Conservation (phyloP, 352 stramenopile genomes). For the Globisporangium lucens region DNA sequence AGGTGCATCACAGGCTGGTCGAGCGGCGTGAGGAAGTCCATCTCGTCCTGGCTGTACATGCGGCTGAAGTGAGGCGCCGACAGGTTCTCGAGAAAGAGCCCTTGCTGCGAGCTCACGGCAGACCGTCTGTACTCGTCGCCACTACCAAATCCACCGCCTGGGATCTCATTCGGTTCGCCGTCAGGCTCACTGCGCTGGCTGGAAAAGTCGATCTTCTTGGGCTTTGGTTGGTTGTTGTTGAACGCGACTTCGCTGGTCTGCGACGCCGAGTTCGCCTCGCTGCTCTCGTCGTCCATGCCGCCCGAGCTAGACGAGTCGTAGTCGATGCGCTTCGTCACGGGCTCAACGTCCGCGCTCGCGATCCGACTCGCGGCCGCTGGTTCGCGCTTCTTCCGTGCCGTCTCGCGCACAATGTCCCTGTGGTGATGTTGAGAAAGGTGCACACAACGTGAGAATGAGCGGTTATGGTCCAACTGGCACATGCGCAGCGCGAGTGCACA, state of each 20-base stretch:
- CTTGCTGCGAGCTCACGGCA: slow-evolving; percentile 29
- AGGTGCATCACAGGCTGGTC: slow-evolving; percentile 82
- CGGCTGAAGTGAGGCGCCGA: slow-evolving; percentile 33
- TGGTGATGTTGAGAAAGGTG: not conserved
- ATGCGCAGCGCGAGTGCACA: not conserved
- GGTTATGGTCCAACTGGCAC: not conserved
- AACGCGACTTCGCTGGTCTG: slow-evolving; percentile 36
- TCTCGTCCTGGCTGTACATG: slow-evolving; percentile 81
- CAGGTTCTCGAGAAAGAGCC: slow-evolving; percentile 24
- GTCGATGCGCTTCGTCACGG: slow-evolving; percentile 69
- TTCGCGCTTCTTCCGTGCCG: slow-evolving; percentile 34
- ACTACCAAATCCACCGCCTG: not conserved
- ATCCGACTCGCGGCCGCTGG: slow-evolving; percentile 20
- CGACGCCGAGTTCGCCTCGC: slow-evolving; percentile 31
- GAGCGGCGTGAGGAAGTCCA: slow-evolving; percentile 82
- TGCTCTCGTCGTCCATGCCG: slow-evolving; percentile 51
- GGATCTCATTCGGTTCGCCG: slow-evolving; percentile 35
- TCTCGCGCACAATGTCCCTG: slow-evolving; percentile 26
- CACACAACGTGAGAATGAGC: not conserved
- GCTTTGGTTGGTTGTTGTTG: slow-evolving; percentile 22
- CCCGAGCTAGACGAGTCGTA: slow-evolving; percentile 53
- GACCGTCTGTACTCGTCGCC: not conserved
- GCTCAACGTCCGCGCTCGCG: slow-evolving; percentile 31
- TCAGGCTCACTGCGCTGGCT: slow-evolving; percentile 76
- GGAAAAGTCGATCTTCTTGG: slow-evolving; percentile 82